A percentile compares a stretch with the other conserved stretches of the same genome.
These are phyloP conservation scores for Aspergillus biplanus DNA, from an alignment of 495 filamentous ascomycete species.

Conservation along the genomic window DNA sequence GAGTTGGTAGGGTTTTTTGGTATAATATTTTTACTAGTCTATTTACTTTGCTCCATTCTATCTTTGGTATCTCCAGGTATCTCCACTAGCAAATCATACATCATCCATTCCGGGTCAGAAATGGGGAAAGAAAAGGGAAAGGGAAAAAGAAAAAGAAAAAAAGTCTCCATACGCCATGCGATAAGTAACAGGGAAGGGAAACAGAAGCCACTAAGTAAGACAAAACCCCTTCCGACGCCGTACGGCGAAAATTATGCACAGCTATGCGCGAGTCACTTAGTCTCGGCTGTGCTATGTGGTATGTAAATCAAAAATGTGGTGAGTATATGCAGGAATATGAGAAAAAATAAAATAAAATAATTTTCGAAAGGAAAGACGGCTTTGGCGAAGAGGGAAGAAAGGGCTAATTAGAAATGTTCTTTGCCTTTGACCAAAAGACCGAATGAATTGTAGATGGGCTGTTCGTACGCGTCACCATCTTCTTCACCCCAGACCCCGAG, in stretches of 20 bases:
- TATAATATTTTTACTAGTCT: not conserved
- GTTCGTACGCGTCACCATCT: slow-evolving; percentile 67
- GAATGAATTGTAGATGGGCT: slow-evolving; percentile 52
- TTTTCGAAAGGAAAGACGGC: not conserved
- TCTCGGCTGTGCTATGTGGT: not conserved
- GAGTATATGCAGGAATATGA: slow-evolving; percentile 15
- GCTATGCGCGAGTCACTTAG: not conserved
- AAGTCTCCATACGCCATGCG: slow-evolving; percentile 17
- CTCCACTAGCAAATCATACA: not conserved
- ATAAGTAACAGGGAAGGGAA: slow-evolving; percentile 1
- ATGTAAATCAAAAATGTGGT: not conserved
- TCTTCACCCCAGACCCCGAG: slow-evolving; percentile 56
- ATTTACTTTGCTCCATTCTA: slow-evolving; percentile 10
- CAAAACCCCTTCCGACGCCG: slow-evolving; percentile 9
- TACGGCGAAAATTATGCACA: not conserved
- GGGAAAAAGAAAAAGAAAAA: not conserved
- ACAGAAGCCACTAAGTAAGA: slow-evolving; percentile 1
- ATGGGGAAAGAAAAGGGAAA: not conserved
- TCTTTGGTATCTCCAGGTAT: slow-evolving; percentile 20
- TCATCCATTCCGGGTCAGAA: not conserved
- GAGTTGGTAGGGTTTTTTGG: not conserved
- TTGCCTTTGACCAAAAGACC: slow-evolving; percentile 48
- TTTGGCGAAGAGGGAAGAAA: not conserved
- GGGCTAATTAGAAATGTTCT: slow-evolving; percentile 22
- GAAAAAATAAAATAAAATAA: slow-evolving; percentile 1